Evolutionary conservation across 305 asterid species (phyloP).

Genomic region (Fraxinus nigra): DNA sequence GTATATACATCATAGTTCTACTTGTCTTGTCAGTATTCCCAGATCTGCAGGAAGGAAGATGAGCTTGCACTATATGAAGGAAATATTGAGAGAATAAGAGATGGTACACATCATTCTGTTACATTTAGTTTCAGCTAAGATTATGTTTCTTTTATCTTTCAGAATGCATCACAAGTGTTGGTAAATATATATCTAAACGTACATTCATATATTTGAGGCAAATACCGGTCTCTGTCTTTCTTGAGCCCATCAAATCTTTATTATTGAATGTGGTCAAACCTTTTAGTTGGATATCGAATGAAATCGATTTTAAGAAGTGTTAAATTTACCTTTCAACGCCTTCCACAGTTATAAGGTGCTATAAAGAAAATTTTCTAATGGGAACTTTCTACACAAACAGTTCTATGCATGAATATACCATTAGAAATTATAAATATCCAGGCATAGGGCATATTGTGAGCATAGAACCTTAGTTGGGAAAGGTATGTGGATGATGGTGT

Average conservation of each 20-base stretch:
- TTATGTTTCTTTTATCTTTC: neutral
- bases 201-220: neutral
- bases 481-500: neutral
- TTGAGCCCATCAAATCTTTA: neutral
- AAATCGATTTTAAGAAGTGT: neutral
- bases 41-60: slow-evolving; percentile 31
- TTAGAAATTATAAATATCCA: neutral
- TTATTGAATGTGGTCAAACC: neutral
- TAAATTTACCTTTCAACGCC: neutral
- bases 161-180: neutral
- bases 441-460: neutral
- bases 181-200: neutral
- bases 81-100: slow-evolving; percentile 32
- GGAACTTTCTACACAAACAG: neutral
- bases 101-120: slow-evolving; percentile 21
- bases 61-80: slow-evolving; percentile 34
- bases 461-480: neutral
- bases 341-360: neutral
- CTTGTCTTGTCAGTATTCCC: slow-evolving; percentile 31
- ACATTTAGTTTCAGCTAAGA: neutral
- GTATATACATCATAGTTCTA: neutral
- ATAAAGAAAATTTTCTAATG: neutral
- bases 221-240: neutral
- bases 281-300: neutral
- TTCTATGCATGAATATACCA: neutral